These are phyloP conservation scores for Triticum monococcum DNA, from an alignment of 176 grass and related monocot genomes.

Conservation along the genomic window DNA sequence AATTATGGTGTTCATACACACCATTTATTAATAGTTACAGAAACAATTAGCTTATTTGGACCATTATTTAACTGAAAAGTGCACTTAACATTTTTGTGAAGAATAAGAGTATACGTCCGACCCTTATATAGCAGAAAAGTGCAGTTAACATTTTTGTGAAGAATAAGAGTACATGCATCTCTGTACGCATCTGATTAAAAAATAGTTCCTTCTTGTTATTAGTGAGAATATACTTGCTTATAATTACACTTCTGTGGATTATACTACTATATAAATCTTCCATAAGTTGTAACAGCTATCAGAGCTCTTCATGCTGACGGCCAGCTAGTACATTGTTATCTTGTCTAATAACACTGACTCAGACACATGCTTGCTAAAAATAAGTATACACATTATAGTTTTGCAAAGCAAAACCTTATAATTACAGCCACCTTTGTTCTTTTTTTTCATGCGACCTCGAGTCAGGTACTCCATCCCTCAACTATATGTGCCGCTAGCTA, in stretches of 20 bases:
- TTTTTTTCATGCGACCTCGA: too few species aligned
- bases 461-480: too few species aligned
- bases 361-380: background rate
- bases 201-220: slow-evolving; percentile 2
- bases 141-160: background rate
- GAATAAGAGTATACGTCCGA: background rate
- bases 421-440: too few species aligned
- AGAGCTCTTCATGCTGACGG: background rate
- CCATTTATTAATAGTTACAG: background rate
- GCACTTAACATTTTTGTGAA: background rate
- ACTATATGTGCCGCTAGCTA: too few species aligned
- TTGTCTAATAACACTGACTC: background rate
- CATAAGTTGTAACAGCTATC: slow-evolving; percentile 22
- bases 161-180: background rate
- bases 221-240: background rate
- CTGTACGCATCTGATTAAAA: background rate
- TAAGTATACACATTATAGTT: too few species aligned
- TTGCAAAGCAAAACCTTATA: too few species aligned
- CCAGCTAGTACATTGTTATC: background rate
- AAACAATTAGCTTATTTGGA: background rate
- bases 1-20: background rate
- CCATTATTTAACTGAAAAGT: background rate
- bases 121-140: background rate
- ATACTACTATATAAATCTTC: background rate
- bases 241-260: background rate